phyloP scores from a whole-genome alignment of 805 yeast species.

The Ogataea paradorogensis region DNA sequence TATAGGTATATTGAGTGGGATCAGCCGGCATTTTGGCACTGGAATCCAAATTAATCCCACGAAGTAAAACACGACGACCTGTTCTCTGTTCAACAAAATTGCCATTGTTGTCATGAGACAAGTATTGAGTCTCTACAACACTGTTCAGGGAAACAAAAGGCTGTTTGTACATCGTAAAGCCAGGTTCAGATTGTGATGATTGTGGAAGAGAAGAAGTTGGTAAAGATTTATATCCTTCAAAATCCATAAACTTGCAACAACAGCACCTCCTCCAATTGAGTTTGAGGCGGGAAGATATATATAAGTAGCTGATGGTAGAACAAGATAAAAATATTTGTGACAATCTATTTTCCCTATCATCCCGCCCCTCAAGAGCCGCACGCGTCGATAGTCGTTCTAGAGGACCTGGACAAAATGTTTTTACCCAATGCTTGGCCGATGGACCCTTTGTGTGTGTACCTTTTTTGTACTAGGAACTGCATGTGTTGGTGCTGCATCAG shows the following conservation, averaged over 20 bases:
- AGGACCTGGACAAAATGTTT: not conserved
- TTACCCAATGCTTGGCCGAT: constrained; percentile 5
- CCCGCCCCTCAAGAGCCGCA: constrained; percentile 5
- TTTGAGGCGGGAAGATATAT: not conserved
- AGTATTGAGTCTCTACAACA: constrained; percentile 20
- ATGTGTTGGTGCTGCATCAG: not conserved
- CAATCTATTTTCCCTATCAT: constrained; percentile 9
- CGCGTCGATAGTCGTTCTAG: constrained; percentile 6
- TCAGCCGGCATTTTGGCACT: constrained; percentile 64
- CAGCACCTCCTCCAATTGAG: not conserved
- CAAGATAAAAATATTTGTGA: constrained; percentile 3
- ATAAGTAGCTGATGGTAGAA: constrained; percentile 2
- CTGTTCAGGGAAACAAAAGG: constrained; percentile 16
- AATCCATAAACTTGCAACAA: constrained; percentile 12
- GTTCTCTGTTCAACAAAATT: constrained; percentile 48
- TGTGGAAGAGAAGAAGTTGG: constrained; percentile 5
- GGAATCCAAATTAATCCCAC: constrained; percentile 82
- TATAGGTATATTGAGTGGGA: constrained; percentile 48
- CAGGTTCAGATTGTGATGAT: not conserved
- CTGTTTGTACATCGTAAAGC: constrained; percentile 14
- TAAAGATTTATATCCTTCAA: constrained; percentile 16
- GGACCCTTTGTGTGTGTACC: not conserved
- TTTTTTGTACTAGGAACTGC: not conserved
- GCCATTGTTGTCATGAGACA: constrained; percentile 46
- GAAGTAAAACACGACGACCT: constrained; percentile 61